These are phyloP conservation scores for Fonsecaea pugnacius DNA, from an alignment of 2,329 filamentous ascomycete genomes.

Conservation along the genomic window DNA sequence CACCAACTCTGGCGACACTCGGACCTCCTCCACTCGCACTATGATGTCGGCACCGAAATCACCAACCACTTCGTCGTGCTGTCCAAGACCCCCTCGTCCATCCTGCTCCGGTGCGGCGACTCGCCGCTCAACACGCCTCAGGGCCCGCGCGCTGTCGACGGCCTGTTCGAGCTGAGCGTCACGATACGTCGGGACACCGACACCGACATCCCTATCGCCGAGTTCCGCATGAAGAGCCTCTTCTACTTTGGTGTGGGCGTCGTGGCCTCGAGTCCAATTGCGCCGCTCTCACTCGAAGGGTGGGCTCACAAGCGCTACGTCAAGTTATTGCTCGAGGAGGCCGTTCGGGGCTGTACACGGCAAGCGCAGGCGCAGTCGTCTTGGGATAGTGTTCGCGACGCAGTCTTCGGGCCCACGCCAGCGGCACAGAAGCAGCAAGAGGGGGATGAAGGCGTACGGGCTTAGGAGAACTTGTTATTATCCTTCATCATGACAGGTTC, in stretches of 20 bases:
- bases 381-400: no score
- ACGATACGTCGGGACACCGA: slow-evolving; percentile 58
- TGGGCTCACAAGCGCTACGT: slow-evolving; percentile 3
- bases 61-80: slow-evolving; percentile 75
- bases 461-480: no score
- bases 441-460: no score
- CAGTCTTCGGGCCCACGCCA: no score
- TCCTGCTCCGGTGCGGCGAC: slow-evolving; percentile 69
- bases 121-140: slow-evolving; percentile 58
- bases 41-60: slow-evolving; percentile 66
- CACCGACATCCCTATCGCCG: slow-evolving; percentile 51
- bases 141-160: slow-evolving; percentile 63
- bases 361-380: background rate
- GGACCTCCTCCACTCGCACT: slow-evolving; percentile 60
- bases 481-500: no score
- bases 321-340: slow-evolving; percentile 7
- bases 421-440: no score
- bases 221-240: slow-evolving; percentile 68
- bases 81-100: slow-evolving; percentile 63
- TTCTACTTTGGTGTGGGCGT: slow-evolving; percentile 52
- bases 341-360: background rate
- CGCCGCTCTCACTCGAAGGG: background rate
- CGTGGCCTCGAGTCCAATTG: background rate
- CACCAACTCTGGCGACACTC: slow-evolving; percentile 65
- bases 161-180: slow-evolving; percentile 69